Evolutionary conservation across 768 basidiomycete species (phyloP).

Genomic region (Dendrothele bispora): DNA sequence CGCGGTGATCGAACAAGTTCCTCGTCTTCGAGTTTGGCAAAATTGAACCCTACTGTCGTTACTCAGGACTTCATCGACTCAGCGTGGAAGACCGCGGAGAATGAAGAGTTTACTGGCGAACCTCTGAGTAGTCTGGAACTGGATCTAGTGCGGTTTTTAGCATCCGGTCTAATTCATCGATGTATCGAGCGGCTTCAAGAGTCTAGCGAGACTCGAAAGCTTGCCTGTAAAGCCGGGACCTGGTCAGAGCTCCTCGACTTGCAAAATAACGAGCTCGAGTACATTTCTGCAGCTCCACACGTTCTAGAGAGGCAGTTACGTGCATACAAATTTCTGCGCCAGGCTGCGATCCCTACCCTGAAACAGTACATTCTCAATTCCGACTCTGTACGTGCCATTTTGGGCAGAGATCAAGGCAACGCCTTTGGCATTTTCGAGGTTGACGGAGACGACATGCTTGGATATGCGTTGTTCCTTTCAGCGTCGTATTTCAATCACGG

Average conservation of each 20-base stretch:
- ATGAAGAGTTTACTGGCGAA: conserved; percentile 21
- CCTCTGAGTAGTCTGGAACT: conserved; percentile 52
- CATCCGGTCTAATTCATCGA: conserved; percentile 48
- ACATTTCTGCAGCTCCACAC: conserved; percentile 45
- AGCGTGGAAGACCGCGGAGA: conserved; percentile 45
- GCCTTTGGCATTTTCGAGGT: conserved; percentile 70
- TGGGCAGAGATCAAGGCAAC: conserved; percentile 64
- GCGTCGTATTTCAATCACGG: conserved; percentile 74
- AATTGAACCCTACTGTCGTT: no score
- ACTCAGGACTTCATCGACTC: conserved; percentile 41
- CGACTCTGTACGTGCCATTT: conserved; percentile 47
- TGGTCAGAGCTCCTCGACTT: conserved; percentile 56
- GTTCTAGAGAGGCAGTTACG: conserved; percentile 53
- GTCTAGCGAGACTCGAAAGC: conserved; percentile 12
- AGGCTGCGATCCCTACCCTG: conserved; percentile 24
- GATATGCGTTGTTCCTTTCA: conserved; percentile 56
- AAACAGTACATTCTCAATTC: conserved; percentile 37
- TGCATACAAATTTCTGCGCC: conserved; percentile 53
- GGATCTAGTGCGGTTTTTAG: conserved; percentile 57
- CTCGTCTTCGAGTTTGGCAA: conserved; percentile 10
- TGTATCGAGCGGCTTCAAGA: conserved; percentile 33
- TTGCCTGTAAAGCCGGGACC: conserved; percentile 4
- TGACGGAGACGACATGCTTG: conserved; percentile 57
- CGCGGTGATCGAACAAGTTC: conserved; percentile 11
- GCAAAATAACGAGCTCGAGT: conserved; percentile 56